Evolutionary conservation across 768 basidiomycete species (phyloP), one percentile per base, ranked within the genome.

Genomic region (Russula abietina): DNA sequence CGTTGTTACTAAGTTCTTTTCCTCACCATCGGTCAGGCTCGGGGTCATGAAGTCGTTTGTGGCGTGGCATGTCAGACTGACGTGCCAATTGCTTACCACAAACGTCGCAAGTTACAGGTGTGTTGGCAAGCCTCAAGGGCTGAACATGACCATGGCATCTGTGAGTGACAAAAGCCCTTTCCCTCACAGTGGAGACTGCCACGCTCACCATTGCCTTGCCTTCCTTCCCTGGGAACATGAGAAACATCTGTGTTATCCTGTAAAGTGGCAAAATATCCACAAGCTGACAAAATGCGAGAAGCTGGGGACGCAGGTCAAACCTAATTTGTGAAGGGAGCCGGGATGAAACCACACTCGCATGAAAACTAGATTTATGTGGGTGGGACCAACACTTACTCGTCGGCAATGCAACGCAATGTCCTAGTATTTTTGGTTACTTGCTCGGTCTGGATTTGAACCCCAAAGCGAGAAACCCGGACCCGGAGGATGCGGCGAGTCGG

Each of bases 1-100:
- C 24, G 45, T 65, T 66, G 45, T 65, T 66, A 11, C 4, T 7
- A 6, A 19, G 4, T 57, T 39, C 41, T 26, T 9, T 49, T 48
- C 38, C 62, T 59, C 24, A 63, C 62, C 62, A 63, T 26, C 62
- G 51, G 48, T 65, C 61, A 26, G 67, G 67, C 8, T 63, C 46
- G 39, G 63, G 53, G 22, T 63, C 55, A 45, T 70, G 69, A 22
- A 62, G 52, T 50, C 61, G 62, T 60, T 70, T 70, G 60, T 70
- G 70, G 12, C 69, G 69, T 22, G 67, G 54, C 43, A 70, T 59
- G 51, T 70, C 70, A 32, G 64, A 61, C 28, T 60, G 54, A 8
- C 70, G 70, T 50, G 65, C 63, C 26, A 70, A 30, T 16, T 52
- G 57, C 33, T 60, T 64, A 51, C 57, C 63, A 60, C 69, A 70